Conservation (phyloP, 164 flowering plant species). For the Santalum album region DNA sequence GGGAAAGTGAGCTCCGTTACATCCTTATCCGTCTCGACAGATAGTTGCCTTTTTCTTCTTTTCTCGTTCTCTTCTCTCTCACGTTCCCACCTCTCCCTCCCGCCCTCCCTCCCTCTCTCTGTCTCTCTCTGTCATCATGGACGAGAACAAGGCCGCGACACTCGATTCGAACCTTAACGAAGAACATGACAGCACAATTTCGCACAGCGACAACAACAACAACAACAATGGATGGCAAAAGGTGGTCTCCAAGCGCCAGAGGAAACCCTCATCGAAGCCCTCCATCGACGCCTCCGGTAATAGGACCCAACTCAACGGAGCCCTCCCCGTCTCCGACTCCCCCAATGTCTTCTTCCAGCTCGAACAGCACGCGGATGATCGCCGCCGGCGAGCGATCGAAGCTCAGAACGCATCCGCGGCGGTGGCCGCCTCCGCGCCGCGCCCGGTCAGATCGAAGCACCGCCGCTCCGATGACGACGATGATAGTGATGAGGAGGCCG, state of each 20-base stretch:
- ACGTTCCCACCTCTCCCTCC: too few relatives aligned
- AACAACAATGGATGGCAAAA: conserved; percentile 78
- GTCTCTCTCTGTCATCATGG: too few relatives aligned
- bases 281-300: conserved; percentile 1
- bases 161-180: too few relatives aligned
- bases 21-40: too few relatives aligned
- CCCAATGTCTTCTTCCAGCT: conserved; percentile 31
- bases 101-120: too few relatives aligned
- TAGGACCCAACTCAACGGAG: too few relatives aligned
- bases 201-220: too few relatives aligned
- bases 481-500: neutral
- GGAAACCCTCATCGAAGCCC: conserved; percentile 16
- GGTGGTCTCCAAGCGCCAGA: conserved; percentile 58
- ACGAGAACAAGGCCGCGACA: too few relatives aligned
- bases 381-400: conserved; percentile 30
- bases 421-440: conserved; percentile 8
- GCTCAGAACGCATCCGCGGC: conserved; percentile 24
- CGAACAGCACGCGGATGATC: conserved; percentile 48
- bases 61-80: too few relatives aligned
- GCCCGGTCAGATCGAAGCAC: conserved; percentile 17
- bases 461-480: conserved; percentile 5
- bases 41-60: too few relatives aligned
- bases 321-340: conserved; percentile 12
- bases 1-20: too few relatives aligned
- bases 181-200: too few relatives aligned